Evolutionary conservation across 2,329 filamentous ascomycete genomes (phyloP).

Genomic region (Capronia epimyces): DNA sequence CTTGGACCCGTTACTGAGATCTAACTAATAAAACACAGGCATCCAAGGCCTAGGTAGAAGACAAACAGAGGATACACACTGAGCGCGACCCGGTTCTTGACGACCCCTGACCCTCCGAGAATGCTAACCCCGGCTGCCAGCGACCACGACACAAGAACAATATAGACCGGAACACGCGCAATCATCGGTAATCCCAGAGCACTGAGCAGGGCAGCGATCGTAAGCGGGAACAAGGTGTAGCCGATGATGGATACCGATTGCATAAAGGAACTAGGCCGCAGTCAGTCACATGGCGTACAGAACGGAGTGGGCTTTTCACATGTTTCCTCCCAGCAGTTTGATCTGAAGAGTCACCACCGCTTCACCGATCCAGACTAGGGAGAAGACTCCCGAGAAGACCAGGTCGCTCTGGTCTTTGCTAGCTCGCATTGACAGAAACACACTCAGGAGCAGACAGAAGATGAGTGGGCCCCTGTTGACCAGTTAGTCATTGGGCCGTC

Average conservation of each 20-base stretch:
- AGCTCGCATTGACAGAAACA: constrained; percentile 80
- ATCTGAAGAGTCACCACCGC: constrained; percentile 97
- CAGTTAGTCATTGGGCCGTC: constrained; percentile 4
- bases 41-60: constrained; percentile 89
- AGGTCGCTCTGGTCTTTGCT: constrained; percentile 73
- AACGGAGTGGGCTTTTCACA: constrained; percentile 57
- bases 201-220: constrained; percentile 84
- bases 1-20: background rate
- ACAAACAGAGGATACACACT: constrained; percentile 93
- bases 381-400: constrained; percentile 94
- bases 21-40: constrained; percentile 94
- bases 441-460: constrained; percentile 82
- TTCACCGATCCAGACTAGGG: constrained; percentile 94
- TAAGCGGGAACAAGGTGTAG: constrained; percentile 94
- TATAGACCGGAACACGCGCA: constrained; percentile 81
- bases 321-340: constrained; percentile 90
- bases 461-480: constrained; percentile 71
- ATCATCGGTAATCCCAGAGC: constrained; percentile 74
- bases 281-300: constrained; percentile 14
- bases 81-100: constrained; percentile 88
- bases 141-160: constrained; percentile 84
- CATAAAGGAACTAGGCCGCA: constrained; percentile 72
- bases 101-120: constrained; percentile 86
- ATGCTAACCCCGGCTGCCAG: constrained; percentile 94
- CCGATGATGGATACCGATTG: constrained; percentile 97